These are phyloP conservation scores for Leptodontidium sp. DNA, from an alignment of 2,329 filamentous ascomycete species.

Conservation along the genomic window DNA sequence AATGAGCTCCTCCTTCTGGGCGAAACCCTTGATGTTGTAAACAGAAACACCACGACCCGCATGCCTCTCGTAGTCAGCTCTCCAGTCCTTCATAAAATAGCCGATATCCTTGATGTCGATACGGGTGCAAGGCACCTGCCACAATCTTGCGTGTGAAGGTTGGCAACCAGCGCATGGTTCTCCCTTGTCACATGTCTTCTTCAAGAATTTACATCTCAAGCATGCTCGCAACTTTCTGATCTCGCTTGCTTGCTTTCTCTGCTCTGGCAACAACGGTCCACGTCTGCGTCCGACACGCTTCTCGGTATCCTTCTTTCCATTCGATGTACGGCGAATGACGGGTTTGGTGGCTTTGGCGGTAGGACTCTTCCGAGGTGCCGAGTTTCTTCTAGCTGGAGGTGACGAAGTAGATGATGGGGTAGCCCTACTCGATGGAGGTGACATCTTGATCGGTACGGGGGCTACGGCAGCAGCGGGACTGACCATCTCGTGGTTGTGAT, in stretches of 20 bases:
- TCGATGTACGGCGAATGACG: constrained; percentile 77
- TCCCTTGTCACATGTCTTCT: constrained; percentile 98
- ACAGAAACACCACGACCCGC: constrained; percentile 87
- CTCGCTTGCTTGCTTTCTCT: constrained; percentile 95
- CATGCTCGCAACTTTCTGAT: constrained; percentile 95
- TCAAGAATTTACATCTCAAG: constrained; percentile 96
- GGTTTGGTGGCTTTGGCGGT: constrained; percentile 80
- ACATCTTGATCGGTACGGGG: constrained; percentile 74
- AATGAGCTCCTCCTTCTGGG: constrained; percentile 72
- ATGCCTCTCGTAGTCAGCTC: constrained; percentile 93
- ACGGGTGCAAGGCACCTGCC: constrained; percentile 97
- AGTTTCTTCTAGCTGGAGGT: constrained; percentile 71
- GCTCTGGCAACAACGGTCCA: constrained; percentile 89
- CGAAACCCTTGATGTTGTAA: constrained; percentile 90
- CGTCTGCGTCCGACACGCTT: constrained; percentile 93
- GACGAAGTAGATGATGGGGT: constrained; percentile 69
- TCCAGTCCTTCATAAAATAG: constrained; percentile 99
- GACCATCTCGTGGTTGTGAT: constrained; percentile 61
- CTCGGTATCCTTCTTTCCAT: constrained; percentile 83
- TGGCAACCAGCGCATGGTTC: constrained; percentile 96
- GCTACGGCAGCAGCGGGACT: constrained; percentile 74
- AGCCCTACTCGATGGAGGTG: constrained; percentile 65
- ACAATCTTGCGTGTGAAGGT: constrained; percentile 92
- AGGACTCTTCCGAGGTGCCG: constrained; percentile 70
- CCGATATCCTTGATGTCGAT: constrained; percentile 99